Percentiles rank a stretch among this genome's conserved stretches.
Evolutionary conservation across 345 rosid species (phyloP).

Genomic region (Conringia planisiliqua): DNA sequence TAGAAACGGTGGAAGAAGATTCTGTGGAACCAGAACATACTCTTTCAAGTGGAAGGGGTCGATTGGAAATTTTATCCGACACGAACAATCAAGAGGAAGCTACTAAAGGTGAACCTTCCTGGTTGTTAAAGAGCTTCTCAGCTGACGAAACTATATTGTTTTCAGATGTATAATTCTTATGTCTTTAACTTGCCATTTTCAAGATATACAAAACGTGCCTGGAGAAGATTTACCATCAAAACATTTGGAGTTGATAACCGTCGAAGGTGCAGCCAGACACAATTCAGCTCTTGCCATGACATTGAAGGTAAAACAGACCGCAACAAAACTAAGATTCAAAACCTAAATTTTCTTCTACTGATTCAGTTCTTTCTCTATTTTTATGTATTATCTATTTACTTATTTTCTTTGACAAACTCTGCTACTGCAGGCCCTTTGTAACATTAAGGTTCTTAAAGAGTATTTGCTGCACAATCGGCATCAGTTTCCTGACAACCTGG

Average conservation of each 20-base stretch:
- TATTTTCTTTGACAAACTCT: background rate
- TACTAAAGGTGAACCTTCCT: background rate
- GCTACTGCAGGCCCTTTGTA: conserved; percentile 23
- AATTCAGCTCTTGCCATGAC: conserved; percentile 16
- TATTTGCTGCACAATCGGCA: background rate
- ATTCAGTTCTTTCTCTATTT: background rate
- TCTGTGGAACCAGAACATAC: background rate
- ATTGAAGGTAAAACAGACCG: conserved; percentile 9
- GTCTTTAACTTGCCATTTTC: background rate
- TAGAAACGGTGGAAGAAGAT: background rate
- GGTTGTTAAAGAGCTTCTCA: background rate
- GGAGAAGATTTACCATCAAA: background rate
- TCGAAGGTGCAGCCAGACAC: conserved; percentile 1
- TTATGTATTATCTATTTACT: background rate
- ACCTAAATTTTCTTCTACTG: background rate
- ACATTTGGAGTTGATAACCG: background rate
- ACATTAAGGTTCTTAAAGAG: conserved; percentile 11
- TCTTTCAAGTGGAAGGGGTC: background rate
- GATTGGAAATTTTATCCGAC: background rate
- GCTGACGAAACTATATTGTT: background rate
- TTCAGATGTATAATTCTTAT: background rate
- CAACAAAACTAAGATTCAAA: background rate
- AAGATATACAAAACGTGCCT: conserved; percentile 1
- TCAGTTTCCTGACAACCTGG: background rate
- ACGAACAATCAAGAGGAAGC: background rate